Evolutionary conservation across 2,329 filamentous ascomycete genomes (phyloP), one percentile per base, ranked within the genome.

Genomic region (Colletotrichum musicola): DNA sequence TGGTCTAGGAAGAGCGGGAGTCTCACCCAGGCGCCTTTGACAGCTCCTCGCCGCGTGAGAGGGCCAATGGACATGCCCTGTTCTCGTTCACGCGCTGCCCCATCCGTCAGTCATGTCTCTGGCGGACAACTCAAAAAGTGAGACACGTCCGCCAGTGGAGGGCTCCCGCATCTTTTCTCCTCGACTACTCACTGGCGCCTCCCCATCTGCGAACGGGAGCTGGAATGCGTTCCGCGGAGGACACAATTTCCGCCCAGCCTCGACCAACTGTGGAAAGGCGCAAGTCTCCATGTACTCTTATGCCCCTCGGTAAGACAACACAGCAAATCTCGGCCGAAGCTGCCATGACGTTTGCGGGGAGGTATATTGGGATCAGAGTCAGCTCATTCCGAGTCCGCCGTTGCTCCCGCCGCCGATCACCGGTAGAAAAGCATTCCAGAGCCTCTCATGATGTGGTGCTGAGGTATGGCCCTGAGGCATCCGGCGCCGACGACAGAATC

Each of bases 331-430:
- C 62, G 55, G 66, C 62, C 62, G 66, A 51, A 56, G 25, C n/a
- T 30, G 38, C 51, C 13, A 20, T 66, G 65, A 69, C 62, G 66
- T 66, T 66, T 69, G 44, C 66, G 66, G 55, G 56, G 62, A 50
- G 40, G 20, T 16, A 46, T 56, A 59, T 30, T 42, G 50, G 27
- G 16, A 60, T 51, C 25, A 53, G 66, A 57, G 56, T 55, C 18
- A 61, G 51, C 18, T 22, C 35, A 69, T 47, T 66, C 62, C 44
- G 50, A 44, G 47, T 53, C 35, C 56, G 42, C 66, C 66, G 66
- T 69, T 69, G 44, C 38, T 60, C 44, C 56, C 56, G 62, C 62
- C 42, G 66, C 66, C 66, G 62, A 69, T 69, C 62, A 53, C 56
- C 56, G 62, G 66, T 61, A 50, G 30, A 22, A 4, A 4, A 44